These are phyloP conservation scores for Stereocaulon alpinum DNA, from an alignment of 495 filamentous ascomycete species.

Conservation along the genomic window DNA sequence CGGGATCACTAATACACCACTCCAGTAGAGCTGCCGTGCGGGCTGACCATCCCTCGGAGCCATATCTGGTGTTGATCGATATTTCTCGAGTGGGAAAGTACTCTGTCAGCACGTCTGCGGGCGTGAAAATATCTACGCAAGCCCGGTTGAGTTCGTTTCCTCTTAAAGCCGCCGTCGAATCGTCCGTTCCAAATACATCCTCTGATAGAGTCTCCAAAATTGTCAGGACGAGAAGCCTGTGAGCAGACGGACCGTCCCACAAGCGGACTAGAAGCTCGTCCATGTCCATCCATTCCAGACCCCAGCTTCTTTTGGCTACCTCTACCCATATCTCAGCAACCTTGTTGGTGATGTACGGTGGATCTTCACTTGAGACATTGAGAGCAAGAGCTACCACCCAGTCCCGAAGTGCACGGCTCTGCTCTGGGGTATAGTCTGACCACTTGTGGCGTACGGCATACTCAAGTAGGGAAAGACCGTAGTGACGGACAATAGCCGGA, in stretches of 20 bases:
- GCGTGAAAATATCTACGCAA: slow-evolving; percentile 87
- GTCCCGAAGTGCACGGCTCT: slow-evolving; percentile 51
- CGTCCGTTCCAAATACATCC: slow-evolving; percentile 85
- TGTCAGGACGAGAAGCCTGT: slow-evolving; percentile 70
- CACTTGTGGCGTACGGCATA: slow-evolving; percentile 76
- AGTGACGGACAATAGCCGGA: slow-evolving; percentile 77
- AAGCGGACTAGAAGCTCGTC: slow-evolving; percentile 69
- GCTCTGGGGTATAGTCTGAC: slow-evolving; percentile 53
- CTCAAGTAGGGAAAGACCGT: slow-evolving; percentile 83
- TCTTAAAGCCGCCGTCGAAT: slow-evolving; percentile 70
- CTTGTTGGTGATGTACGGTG: slow-evolving; percentile 80
- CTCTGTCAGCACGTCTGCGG: slow-evolving; percentile 60
- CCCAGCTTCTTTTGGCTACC: slow-evolving; percentile 88
- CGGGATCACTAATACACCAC: slow-evolving; percentile 58
- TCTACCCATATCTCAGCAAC: slow-evolving; percentile 94
- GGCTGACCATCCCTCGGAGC: slow-evolving; percentile 76
- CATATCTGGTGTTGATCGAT: slow-evolving; percentile 53
- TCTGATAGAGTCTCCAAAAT: slow-evolving; percentile 91
- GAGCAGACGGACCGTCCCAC: slow-evolving; percentile 63
- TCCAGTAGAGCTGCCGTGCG: slow-evolving; percentile 65
- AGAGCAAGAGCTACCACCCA: slow-evolving; percentile 75
- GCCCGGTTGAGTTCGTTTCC: slow-evolving; percentile 75
- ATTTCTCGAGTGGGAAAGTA: slow-evolving; percentile 58
- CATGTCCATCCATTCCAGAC: slow-evolving; percentile 86
- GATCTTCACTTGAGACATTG: slow-evolving; percentile 59